Evolutionary conservation across 768 basidiomycete genomes (phyloP), one percentile per base, ranked within the genome.

Genomic region (Xerocomellus amylosporus): DNA sequence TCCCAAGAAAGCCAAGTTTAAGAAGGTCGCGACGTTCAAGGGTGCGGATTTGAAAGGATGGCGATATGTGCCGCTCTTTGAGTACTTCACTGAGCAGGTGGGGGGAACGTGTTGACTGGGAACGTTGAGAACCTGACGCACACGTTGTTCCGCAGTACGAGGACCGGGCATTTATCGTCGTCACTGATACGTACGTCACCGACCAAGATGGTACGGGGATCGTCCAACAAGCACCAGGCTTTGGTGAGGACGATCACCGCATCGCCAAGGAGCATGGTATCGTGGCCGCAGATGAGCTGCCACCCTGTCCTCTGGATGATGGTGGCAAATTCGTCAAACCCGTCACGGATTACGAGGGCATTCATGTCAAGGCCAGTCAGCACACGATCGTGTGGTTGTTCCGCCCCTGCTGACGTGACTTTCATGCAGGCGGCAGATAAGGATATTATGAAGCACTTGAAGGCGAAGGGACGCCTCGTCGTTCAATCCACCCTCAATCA

Each of bases 161-260:
- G 67, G 93, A 94, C 68, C 85, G 82, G 62, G 96, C 93, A 0
- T 98, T 96, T 77, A 74, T 87, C 52, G 93, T 99, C 15, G 70
- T 99, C 14, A 79, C 82, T 20, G 97, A 99, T 65, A 87, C 86
- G 0, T 99, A 99, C 69, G 96, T 99, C 45, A 96, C 93, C 4
- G 89, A 87, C 62, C 81, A 84, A 15, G 90, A 93, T 55, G 97
- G 97, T 66, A 99, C 97, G 28, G 97, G 97, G 64, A 95, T 98
- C 64, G 97, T 99, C 30, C 97, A 99, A 70, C 97, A 99, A 74
- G 93, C 97, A 2, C 97, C 97, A 3, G 95, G 89, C 0, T 98
- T 97, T 65, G 97, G 97, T 76, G 96, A 98, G 70, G 97, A 99
- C 64, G 97, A 99, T 80, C 92, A 98, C 71, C 90, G 97, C 49